Evolutionary conservation across 2,329 filamentous ascomycete species (phyloP), one percentile per base, ranked within the genome.

Genomic region (Cordyceps farinosa): DNA sequence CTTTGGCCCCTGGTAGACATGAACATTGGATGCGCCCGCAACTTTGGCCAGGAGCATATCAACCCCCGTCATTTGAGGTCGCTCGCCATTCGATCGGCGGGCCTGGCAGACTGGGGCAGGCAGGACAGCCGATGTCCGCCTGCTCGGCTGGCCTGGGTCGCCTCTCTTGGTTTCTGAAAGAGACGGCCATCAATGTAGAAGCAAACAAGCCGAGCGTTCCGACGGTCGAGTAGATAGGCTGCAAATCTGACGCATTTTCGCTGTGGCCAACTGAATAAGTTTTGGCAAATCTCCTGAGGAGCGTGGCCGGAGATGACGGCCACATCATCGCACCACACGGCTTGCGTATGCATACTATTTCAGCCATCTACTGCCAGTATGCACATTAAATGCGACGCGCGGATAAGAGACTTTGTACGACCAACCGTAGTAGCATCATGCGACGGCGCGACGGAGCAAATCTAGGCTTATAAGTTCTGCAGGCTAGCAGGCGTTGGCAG

Each of bases 391-490:
- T 52, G 27, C 29, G 38, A 17, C n/a, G 38, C 11, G 48, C 48
- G 17, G 48, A 45, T 22, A 44, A 52, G 45, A 59, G 29, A n/a
- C 5, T 27, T 27, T n/a, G 27, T 13, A 44, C n/a, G 22, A 32
- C 27, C 38, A 55, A 44, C n/a, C 11, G 27, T 13, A 27, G 53
- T 32, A n/a, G 38, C 11, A 30, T 15, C 22, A 61, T 60, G 57
- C 47, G 48, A 61, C 48, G 58, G 57, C 48, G 48, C 58, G 57
- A 44, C 47, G 56, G 58, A 34, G 38, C 38, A n/a, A 61, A 44
- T 52, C 36, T 60, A 47, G 36, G 2, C 40, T 44, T 45, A 29
- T 15, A 34, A 34, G 40, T 57, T 6, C 29, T 36, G 50, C 27
- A 50, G 22, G 3, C 29, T 29, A 13, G 47, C 29, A 15, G 17